These are phyloP conservation scores for Neocucurbitaria cava DNA, from an alignment of 2,329 filamentous ascomycete genomes.

Conservation along the genomic window DNA sequence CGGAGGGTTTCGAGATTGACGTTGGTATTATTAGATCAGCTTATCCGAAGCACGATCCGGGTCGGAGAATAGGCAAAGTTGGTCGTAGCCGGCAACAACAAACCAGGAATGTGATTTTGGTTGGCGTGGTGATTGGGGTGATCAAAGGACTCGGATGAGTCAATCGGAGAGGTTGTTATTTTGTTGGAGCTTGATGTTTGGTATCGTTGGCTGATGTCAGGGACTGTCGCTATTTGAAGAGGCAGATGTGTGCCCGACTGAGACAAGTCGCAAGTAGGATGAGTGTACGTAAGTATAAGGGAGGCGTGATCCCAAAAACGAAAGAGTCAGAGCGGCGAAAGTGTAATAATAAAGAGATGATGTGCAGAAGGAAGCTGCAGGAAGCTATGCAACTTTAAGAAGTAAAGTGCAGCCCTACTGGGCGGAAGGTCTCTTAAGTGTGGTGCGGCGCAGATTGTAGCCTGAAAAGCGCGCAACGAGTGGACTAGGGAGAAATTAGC, in stretches of 20 bases:
- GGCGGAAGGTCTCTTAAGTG: slow-evolving; percentile 36
- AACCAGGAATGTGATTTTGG: slow-evolving; percentile 1
- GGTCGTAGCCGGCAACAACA: slow-evolving; percentile 10
- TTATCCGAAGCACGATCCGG: slow-evolving; percentile 29
- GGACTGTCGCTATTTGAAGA: slow-evolving; percentile 18
- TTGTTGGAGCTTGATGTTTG: background rate
- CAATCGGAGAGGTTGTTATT: background rate
- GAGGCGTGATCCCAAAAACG: slow-evolving; percentile 20
- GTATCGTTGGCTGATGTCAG: slow-evolving; percentile 3
- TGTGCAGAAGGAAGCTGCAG: slow-evolving; percentile 35
- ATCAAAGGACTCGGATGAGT: background rate
- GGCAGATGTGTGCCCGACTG: slow-evolving; percentile 32
- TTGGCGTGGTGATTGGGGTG: slow-evolving; percentile 4
- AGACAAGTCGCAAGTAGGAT: slow-evolving; percentile 33
- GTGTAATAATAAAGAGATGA: slow-evolving; percentile 29
- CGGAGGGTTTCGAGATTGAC: slow-evolving; percentile 9
- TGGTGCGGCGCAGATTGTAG: slow-evolving; percentile 37
- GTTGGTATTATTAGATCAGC: slow-evolving; percentile 17
- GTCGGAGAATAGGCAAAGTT: slow-evolving; percentile 27
- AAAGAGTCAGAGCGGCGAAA: slow-evolving; percentile 34
- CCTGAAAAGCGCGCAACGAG: slow-evolving; percentile 38
- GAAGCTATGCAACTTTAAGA: slow-evolving; percentile 27
- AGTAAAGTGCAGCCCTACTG: slow-evolving; percentile 32
- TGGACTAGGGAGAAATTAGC: slow-evolving; percentile 23
- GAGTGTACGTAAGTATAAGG: slow-evolving; percentile 20